Conservation (phyloP, 2,329 filamentous ascomycete species). For the Apiospora aurea region DNA sequence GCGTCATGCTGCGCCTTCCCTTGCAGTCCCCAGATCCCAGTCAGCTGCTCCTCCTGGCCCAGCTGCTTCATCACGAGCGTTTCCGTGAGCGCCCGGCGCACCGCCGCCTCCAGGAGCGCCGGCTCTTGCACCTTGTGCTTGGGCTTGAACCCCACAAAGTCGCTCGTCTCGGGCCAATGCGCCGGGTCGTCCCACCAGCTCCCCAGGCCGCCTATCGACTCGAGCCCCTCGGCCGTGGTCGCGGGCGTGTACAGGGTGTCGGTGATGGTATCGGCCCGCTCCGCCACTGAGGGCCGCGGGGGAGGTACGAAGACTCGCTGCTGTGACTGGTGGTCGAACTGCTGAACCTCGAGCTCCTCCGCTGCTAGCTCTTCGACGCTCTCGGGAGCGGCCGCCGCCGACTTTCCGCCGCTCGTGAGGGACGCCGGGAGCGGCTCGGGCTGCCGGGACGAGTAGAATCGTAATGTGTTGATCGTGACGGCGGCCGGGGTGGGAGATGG, state of each 20-base stretch:
- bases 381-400: neutral
- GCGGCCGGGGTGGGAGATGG: neutral
- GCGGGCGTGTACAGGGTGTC: constrained; percentile 57
- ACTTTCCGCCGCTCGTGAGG: neutral
- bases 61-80: constrained; percentile 52
- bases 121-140: constrained; percentile 50
- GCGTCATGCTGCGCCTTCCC: constrained; percentile 44
- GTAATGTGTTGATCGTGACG: constrained; percentile 28
- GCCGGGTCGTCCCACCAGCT: constrained; percentile 62
- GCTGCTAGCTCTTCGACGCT: constrained; percentile 1
- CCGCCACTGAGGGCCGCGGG: constrained; percentile 38
- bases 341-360: neutral
- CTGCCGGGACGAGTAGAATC: constrained; percentile 36
- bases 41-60: constrained; percentile 36
- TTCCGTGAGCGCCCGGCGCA: constrained; percentile 61
- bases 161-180: constrained; percentile 57
- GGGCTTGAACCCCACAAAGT: constrained; percentile 53
- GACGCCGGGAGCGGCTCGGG: constrained; percentile 22
- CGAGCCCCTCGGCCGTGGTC: constrained; percentile 51
- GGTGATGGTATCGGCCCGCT: constrained; percentile 38
- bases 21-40: constrained; percentile 34
- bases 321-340: constrained; percentile 25
- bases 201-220: constrained; percentile 54
- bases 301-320: constrained; percentile 29
- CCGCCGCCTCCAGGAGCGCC: constrained; percentile 54